phyloP scores from a whole-genome alignment of 1,139 yeast species.

The Hemisphaericaspora lyxosophila region DNA sequence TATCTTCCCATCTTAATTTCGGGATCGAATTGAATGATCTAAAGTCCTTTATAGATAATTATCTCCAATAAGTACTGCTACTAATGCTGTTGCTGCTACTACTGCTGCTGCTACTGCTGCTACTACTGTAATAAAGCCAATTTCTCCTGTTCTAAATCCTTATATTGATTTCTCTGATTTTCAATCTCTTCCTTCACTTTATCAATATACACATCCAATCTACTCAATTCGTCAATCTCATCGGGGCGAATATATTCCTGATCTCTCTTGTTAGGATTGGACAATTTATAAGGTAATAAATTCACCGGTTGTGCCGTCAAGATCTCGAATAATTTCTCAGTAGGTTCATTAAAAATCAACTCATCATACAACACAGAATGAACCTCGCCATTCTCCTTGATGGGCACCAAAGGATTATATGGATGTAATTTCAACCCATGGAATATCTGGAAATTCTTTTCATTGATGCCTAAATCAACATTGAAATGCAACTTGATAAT shows the following conservation, averaged over 20 bases:
- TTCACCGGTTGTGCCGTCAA: slow-evolving; percentile 78
- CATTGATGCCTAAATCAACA: slow-evolving; percentile 59
- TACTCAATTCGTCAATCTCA: slow-evolving; percentile 77
- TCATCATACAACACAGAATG: slow-evolving; percentile 84
- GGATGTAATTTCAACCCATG: slow-evolving; percentile 94
- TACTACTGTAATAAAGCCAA: slow-evolving; percentile 38
- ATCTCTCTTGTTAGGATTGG: slow-evolving; percentile 42
- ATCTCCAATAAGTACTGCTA: slow-evolving; percentile 1
- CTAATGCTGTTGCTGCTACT: too few relatives aligned
- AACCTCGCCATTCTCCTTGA: slow-evolving; percentile 44
- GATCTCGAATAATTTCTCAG: slow-evolving; percentile 79
- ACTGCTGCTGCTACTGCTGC: too few relatives aligned
- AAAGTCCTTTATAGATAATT: slow-evolving; percentile 8
- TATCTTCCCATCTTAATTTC: slow-evolving; percentile 16
- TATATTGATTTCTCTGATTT: slow-evolving; percentile 49
- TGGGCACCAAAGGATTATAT: slow-evolving; percentile 54
- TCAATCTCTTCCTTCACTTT: slow-evolving; percentile 61
- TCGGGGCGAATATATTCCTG: slow-evolving; percentile 45
- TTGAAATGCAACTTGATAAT: slow-evolving; percentile 83
- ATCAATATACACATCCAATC: slow-evolving; percentile 65
- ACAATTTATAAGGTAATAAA: slow-evolving; percentile 59
- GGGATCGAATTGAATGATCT: slow-evolving; percentile 22
- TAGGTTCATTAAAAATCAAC: slow-evolving; percentile 92
- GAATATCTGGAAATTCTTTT: slow-evolving; percentile 80
- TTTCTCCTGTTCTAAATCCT: slow-evolving; percentile 50